phyloP scores from a whole-genome alignment of 2,329 filamentous ascomycete species.

The Hymenoscyphus salicellus region DNA sequence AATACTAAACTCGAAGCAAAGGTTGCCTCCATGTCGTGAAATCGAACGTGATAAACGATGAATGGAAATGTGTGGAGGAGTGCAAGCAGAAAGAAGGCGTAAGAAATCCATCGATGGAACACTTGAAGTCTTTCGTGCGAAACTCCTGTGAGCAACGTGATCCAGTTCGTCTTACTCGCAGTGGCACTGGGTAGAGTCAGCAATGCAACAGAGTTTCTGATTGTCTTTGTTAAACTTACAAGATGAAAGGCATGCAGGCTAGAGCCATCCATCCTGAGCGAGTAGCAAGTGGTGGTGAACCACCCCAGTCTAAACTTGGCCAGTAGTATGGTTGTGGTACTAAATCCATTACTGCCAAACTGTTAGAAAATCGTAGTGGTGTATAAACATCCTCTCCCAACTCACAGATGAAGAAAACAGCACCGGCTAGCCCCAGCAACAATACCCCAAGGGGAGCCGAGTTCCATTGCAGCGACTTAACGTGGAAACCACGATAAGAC shows the following conservation, averaged over 20 bases:
- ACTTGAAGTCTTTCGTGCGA: constrained; percentile 88
- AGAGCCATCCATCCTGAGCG: constrained; percentile 87
- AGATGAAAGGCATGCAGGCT: constrained; percentile 69
- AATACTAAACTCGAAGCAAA: constrained; percentile 58
- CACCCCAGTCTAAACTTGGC: constrained; percentile 38
- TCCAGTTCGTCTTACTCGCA: constrained; percentile 59
- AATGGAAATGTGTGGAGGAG: constrained; percentile 84
- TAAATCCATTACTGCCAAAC: constrained; percentile 14
- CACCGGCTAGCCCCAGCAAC: constrained; percentile 14
- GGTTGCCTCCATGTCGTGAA: constrained; percentile 70
- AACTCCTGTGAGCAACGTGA: constrained; percentile 80
- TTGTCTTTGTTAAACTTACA: not conserved
- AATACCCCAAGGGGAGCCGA: constrained; percentile 18
- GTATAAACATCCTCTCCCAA: not conserved
- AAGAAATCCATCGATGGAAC: constrained; percentile 83
- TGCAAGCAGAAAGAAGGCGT: constrained; percentile 75
- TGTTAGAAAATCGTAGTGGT: not conserved
- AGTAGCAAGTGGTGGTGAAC: constrained; percentile 82
- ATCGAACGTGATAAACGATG: constrained; percentile 78
- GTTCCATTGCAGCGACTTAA: constrained; percentile 15
- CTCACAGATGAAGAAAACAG: constrained; percentile 19
- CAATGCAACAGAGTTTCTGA: not conserved
- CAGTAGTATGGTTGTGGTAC: constrained; percentile 24
- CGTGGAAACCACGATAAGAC: constrained; percentile 15
- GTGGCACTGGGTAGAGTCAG: constrained; percentile 72